phyloP scores from a whole-genome alignment of 1,139 yeast species.

The Kazachstania sp. region DNA sequence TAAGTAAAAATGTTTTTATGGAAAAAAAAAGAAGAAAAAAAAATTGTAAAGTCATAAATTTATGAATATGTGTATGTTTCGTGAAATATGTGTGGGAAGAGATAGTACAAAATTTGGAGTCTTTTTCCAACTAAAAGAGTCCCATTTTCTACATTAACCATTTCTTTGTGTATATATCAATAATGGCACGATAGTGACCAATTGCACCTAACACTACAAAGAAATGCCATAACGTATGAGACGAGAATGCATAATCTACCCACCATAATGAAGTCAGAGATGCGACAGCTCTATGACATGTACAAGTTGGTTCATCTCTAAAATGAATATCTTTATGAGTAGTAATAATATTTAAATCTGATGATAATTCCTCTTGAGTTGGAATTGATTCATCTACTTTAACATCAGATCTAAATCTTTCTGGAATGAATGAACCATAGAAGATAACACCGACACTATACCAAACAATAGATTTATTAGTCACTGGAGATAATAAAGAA shows the following conservation, averaged over 20 bases:
- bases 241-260: slow-evolving; percentile 65
- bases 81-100: too few species aligned
- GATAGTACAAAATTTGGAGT: too few species aligned
- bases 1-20: too few species aligned
- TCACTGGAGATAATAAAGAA: slow-evolving; percentile 22
- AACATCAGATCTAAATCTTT: slow-evolving; percentile 68
- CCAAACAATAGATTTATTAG: slow-evolving; percentile 43
- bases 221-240: slow-evolving; percentile 92
- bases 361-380: slow-evolving; percentile 26
- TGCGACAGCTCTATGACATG: not conserved
- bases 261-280: slow-evolving; percentile 45
- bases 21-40: not conserved
- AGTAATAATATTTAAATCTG: slow-evolving; percentile 25
- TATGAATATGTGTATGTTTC: not conserved
- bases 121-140: too few species aligned
- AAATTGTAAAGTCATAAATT: not conserved
- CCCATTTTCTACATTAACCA: slow-evolving; percentile 21
- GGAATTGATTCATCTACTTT: slow-evolving; percentile 31
- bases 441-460: slow-evolving; percentile 77
- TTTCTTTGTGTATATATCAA: slow-evolving; percentile 51
- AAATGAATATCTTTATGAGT: slow-evolving; percentile 41
- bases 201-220: slow-evolving; percentile 81
- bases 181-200: slow-evolving; percentile 73
- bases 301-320: slow-evolving; percentile 38
- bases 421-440: slow-evolving; percentile 85